Evolutionary conservation across 139 green algal genomes (phyloP), one percentile per base, ranked within the genome.

Genomic region (Haematococcus lacustris): DNA sequence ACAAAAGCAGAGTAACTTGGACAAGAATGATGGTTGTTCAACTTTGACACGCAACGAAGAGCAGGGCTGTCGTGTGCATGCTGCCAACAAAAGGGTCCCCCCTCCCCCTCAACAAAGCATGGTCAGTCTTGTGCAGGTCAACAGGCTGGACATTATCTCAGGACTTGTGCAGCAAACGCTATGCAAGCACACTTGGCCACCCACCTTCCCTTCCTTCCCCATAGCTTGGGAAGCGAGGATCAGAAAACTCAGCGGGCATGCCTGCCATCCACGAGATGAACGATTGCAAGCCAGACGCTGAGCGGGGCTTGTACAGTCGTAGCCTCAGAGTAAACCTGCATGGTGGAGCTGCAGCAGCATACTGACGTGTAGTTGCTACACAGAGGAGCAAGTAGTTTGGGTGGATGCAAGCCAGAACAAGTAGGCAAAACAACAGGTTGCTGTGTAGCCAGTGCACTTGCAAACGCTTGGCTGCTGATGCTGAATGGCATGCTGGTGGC

Each of bases 191-290:
- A 53, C 43, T 53, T 9, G 43, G 9, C 9, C 43, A 53, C 75
- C 50, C 64, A 89, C 83, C 83, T 69, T 93, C 89, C 21, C 87
- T 66, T 3, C 89, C 89, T 61, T 92, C 85, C 3, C 77, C 81
- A 57, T 85, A 84, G 39, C 78, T 83, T 3, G 87, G 84, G 50
- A 93, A 92, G 50, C 80, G 79, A 21, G 80, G 79, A 76, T 93
- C 84, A 9, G 78, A 74, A 63, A 92, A 93, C 79, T 95, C 90
- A 26, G 90, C 85, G 2, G 86, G 85, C 85, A 88, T 90, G 37
- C 87, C 86, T 3, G 76, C 78, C 38, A 91, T 38, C 82, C 83
- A 93, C 4, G 70, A 78, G 28, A 71, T 83, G 66, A 91, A 87
- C 4, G 79, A 74, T 73, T 91, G 85, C 60, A 93, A 68, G 43